Evolutionary conservation across 2,329 filamentous ascomycete genomes (phyloP).

Genomic region (Bipolaris cookei): DNA sequence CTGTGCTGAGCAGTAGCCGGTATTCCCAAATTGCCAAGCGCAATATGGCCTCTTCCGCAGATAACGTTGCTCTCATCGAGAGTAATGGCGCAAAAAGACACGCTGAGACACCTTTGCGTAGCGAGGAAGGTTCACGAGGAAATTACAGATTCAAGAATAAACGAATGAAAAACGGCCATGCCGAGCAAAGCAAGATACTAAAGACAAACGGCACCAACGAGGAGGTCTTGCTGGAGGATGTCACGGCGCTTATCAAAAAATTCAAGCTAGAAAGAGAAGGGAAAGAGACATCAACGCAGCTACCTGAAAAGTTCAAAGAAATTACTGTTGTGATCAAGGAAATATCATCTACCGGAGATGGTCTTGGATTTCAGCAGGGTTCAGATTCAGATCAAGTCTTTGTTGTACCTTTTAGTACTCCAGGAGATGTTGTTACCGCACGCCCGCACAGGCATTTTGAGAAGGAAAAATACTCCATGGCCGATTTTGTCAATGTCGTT

Average conservation of each 20-base stretch:
- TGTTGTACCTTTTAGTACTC: slow-evolving; percentile 85
- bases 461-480: slow-evolving; percentile 71
- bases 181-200: slow-evolving; percentile 43
- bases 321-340: slow-evolving; percentile 81
- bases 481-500: slow-evolving; percentile 81
- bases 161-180: slow-evolving; percentile 55
- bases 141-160: slow-evolving; percentile 54
- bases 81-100: slow-evolving; percentile 45
- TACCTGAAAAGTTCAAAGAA: slow-evolving; percentile 74
- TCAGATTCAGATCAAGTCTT: slow-evolving; percentile 72
- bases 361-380: slow-evolving; percentile 74
- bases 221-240: slow-evolving; percentile 56
- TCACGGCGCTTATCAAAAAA: slow-evolving; percentile 52
- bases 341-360: slow-evolving; percentile 91
- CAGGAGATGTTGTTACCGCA: slow-evolving; percentile 79
- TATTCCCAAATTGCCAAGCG: slow-evolving; percentile 18
- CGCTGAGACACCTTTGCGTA: slow-evolving; percentile 42
- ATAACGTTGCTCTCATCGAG: slow-evolving; percentile 39
- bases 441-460: slow-evolving; percentile 77
- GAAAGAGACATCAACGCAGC: slow-evolving; percentile 23
- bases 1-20: slow-evolving; percentile 28
- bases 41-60: slow-evolving; percentile 45
- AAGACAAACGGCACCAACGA: slow-evolving; percentile 56
- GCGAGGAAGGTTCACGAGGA: slow-evolving; percentile 43
- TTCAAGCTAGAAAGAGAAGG: slow-evolving; percentile 33